Evolutionary conservation across 2,329 filamentous ascomycete species (phyloP).

Genomic region (Aspergillus ibericus): DNA sequence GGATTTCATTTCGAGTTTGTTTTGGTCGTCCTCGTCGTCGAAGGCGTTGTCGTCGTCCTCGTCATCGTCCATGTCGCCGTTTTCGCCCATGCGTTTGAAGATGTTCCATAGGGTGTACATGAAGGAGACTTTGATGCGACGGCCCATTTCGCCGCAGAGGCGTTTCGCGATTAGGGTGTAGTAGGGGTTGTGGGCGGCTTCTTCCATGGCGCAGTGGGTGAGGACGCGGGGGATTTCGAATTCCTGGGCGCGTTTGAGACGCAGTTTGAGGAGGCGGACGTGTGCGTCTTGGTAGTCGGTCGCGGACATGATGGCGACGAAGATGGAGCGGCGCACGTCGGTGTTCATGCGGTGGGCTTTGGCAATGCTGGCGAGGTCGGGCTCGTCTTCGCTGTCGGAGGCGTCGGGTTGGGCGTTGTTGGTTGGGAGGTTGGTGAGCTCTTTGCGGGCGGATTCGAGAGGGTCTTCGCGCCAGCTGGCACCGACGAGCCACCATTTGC

Average conservation of each 20-base stretch:
- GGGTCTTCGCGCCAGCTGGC: constrained; percentile 72
- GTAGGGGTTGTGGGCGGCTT: constrained; percentile 86
- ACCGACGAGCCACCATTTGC: constrained; percentile 98
- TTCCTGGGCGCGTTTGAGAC: constrained; percentile 81
- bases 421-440: constrained; percentile 24
- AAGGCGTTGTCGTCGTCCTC: constrained; percentile 61
- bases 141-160: constrained; percentile 66
- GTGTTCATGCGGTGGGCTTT: constrained; percentile 83
- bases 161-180: constrained; percentile 82
- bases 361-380: constrained; percentile 73
- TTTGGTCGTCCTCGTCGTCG: constrained; percentile 56
- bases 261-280: constrained; percentile 74
- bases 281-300: constrained; percentile 82
- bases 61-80: constrained; percentile 57
- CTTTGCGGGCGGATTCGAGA: constrained; percentile 37
- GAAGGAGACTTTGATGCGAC: constrained; percentile 77
- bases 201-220: constrained; percentile 80
- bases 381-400: constrained; percentile 39
- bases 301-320: constrained; percentile 84
- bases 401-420: constrained; percentile 13
- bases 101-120: constrained; percentile 84
- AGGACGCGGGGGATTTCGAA: constrained; percentile 84
- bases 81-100: constrained; percentile 83
- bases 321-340: constrained; percentile 83
- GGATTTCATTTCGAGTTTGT: constrained; percentile 54